Conservation (phyloP, 1,139 yeast species). For the Taphrina sp. region DNA sequence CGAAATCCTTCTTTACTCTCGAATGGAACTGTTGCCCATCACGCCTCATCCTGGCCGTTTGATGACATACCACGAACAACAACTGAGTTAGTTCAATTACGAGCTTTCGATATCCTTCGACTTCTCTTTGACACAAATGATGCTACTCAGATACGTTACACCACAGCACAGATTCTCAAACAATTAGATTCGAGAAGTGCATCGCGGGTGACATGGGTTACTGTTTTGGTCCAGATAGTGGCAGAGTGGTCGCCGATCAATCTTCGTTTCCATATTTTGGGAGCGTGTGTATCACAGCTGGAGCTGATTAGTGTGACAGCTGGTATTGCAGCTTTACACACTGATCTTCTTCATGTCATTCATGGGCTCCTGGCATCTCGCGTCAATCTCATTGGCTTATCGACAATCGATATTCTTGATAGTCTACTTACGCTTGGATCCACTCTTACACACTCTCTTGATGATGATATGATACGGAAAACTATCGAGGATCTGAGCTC, state of each 20-base stretch:
- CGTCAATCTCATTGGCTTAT: constrained; percentile 81
- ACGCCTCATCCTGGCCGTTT: no score
- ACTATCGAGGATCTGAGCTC: not conserved
- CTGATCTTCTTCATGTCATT: constrained; percentile 55
- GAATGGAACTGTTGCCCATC: no score
- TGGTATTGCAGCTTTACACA: constrained; percentile 46
- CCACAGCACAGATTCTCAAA: constrained; percentile 45
- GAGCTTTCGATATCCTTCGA: constrained; percentile 43
- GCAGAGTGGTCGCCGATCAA: constrained; percentile 87
- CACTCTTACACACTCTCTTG: constrained; percentile 54
- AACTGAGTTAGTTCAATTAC: constrained; percentile 21
- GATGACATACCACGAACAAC: not conserved
- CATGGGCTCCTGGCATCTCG: constrained; percentile 70
- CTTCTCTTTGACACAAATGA: constrained; percentile 47
- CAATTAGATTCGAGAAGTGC: constrained; percentile 41
- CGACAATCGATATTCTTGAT: constrained; percentile 77
- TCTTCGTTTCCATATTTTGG: constrained; percentile 67
- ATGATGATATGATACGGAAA: not conserved
- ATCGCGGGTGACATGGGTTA: constrained; percentile 52
- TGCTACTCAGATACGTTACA: constrained; percentile 44
- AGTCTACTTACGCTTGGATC: constrained; percentile 59
- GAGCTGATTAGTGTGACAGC: constrained; percentile 41
- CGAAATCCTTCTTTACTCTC: not conserved
- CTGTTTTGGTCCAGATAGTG: constrained; percentile 59
- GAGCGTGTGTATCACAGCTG: constrained; percentile 47